Evolutionary conservation across 2,329 filamentous ascomycete species (phyloP).

Genomic region (Xylaria sp.): DNA sequence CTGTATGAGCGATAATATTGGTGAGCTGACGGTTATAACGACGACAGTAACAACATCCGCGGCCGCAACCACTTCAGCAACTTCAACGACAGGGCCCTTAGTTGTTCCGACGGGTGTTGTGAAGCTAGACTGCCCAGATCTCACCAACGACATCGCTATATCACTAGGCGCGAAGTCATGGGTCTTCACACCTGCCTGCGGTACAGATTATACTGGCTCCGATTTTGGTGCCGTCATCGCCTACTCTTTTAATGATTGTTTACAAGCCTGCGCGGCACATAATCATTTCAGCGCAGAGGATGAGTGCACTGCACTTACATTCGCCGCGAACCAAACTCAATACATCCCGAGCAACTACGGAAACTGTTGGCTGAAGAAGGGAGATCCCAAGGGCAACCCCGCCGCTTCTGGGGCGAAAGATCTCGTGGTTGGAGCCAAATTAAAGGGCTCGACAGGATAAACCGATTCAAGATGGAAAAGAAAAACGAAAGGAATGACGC

Average conservation of each 20-base stretch:
- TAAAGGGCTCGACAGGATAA: not conserved
- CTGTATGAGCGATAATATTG: constrained; percentile 11
- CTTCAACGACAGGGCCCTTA: constrained; percentile 23
- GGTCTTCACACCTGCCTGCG: constrained; percentile 39
- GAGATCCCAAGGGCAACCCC: not conserved
- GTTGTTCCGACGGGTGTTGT: constrained; percentile 37
- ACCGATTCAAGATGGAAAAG: not conserved
- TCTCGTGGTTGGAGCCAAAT: not conserved
- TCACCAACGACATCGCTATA: constrained; percentile 29
- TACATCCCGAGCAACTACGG: constrained; percentile 29
- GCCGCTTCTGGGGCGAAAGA: not conserved
- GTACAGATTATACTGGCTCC: constrained; percentile 25
- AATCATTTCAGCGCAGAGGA: constrained; percentile 35
- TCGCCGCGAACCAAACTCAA: constrained; percentile 33
- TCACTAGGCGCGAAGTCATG: constrained; percentile 28
- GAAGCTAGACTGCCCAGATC: constrained; percentile 38
- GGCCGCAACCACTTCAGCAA: constrained; percentile 15
- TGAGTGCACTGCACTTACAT: constrained; percentile 34
- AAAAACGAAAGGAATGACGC: not conserved
- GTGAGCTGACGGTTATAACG: not conserved
- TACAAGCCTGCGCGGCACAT: constrained; percentile 41
- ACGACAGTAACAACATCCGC: constrained; percentile 21
- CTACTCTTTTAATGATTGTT: constrained; percentile 39
- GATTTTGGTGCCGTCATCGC: constrained; percentile 38
- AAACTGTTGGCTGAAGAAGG: constrained; percentile 37